Evolutionary conservation across 1,139 yeast genomes (phyloP), one percentile per base, ranked within the genome.

Genomic region (Meyerozyma athensensis): DNA sequence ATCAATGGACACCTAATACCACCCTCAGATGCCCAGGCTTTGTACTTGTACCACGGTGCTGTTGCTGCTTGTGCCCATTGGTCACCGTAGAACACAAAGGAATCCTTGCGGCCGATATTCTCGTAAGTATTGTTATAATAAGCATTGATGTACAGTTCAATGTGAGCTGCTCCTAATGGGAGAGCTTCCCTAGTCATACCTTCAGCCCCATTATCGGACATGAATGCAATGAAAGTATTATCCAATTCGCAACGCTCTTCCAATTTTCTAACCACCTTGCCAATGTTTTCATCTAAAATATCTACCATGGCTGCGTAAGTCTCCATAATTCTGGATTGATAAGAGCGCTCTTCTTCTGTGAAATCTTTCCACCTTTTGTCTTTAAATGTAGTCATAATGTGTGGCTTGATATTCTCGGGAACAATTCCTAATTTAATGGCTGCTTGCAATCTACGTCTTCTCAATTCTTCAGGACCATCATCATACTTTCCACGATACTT

Each of bases 11-110:
- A 72, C 23, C 74, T 63, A 26, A 76, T 74, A 7, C 79, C 81
- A 26, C 81, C 81, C 52, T 76, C 81, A 4, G 20, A 18, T 4
- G 77, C 63, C 71, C 76, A 74, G 59, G 60, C 61, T 47, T 75
- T 76, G 51, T 65, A 73, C 71, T 72, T 70, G 38, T 66, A 59
- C 30, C 68, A 60, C 4, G 81, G 81, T 2, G 80, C 77, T 13
- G 81, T 75, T 5, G 80, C 78, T n/a, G 81, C 81, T 45, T 76
- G 81, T 0, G 81, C 81, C 81, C 81, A 76, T 48, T 76, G 72
- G 41, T 77, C 79, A 1, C 75, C 72, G 44, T 76, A 77, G 64
- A 69, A 71, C 7, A 65, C 68, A 48, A 73, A 76, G 2, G 79
- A 72, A 44, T 75, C 58, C 34, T 47, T 45, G 26, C 62, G 63